phyloP scores from a whole-genome alignment of 805 yeast species.

The Lachancea waltii region DNA sequence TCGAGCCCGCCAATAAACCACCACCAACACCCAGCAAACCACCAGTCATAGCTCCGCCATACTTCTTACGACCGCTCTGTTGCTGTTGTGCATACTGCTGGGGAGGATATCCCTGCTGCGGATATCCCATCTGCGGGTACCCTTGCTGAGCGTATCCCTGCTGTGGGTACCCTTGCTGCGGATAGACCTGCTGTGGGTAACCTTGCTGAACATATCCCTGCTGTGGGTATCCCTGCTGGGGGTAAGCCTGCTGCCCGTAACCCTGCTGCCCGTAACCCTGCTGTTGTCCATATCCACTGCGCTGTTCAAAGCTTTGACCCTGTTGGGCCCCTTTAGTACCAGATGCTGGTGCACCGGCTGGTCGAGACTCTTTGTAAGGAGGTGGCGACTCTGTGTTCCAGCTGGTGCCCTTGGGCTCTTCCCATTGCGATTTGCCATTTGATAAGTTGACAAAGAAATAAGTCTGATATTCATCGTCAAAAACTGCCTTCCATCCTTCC shows the following conservation, averaged over 20 bases:
- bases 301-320: slow-evolving; percentile 12
- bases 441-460: slow-evolving; percentile 77
- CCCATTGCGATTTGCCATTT: slow-evolving; percentile 86
- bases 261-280: slow-evolving; percentile 10
- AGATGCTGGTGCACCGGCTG: slow-evolving; percentile 5
- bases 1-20: slow-evolving; percentile 57
- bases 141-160: slow-evolving; percentile 17
- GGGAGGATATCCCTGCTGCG: slow-evolving; percentile 17
- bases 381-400: slow-evolving; percentile 42
- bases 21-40: slow-evolving; percentile 48
- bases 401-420: slow-evolving; percentile 58
- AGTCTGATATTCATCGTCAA: slow-evolving; percentile 60
- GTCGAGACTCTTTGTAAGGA: slow-evolving; percentile 23
- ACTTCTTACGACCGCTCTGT: slow-evolving; percentile 22
- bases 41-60: slow-evolving; percentile 31
- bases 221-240: slow-evolving; percentile 16
- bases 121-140: slow-evolving; percentile 17
- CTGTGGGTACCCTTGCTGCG: slow-evolving; percentile 9
- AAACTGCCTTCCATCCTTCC: slow-evolving; percentile 66
- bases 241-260: slow-evolving; percentile 16
- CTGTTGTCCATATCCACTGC: slow-evolving; percentile 9
- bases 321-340: slow-evolving; percentile 6
- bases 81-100: slow-evolving; percentile 34
- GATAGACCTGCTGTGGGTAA: slow-evolving; percentile 19
- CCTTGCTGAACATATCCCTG: slow-evolving; percentile 16